A percentile compares a stretch with the other conserved stretches of the same genome.
Evolutionary conservation across 2,329 filamentous ascomycete genomes (phyloP).

Genomic region (Arthrocladium fulminans): DNA sequence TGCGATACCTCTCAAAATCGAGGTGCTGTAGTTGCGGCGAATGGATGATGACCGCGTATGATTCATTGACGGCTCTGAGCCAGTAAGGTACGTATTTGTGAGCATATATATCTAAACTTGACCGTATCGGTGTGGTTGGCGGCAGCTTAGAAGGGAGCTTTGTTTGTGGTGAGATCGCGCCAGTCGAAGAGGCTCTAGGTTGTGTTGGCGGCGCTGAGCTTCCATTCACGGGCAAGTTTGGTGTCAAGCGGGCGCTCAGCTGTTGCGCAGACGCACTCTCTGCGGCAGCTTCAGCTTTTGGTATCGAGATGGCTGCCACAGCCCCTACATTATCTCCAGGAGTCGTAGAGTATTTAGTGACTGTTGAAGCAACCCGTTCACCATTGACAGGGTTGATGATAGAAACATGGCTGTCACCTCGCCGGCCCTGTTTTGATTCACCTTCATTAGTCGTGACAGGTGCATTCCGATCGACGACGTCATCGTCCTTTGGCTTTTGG

Average conservation of each 20-base stretch:
- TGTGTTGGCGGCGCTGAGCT: not conserved
- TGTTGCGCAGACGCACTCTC: too few relatives aligned
- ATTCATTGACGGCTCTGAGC: slow-evolving; percentile 22
- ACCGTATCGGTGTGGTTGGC: not conserved
- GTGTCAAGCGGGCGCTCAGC: too few relatives aligned
- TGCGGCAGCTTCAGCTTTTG: too few relatives aligned
- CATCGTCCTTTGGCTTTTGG: not conserved
- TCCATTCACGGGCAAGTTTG: too few relatives aligned
- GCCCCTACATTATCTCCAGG: too few relatives aligned
- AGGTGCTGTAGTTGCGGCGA: slow-evolving; percentile 17
- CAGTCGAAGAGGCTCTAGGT: not conserved
- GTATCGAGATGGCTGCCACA: too few relatives aligned
- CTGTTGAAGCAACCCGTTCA: too few relatives aligned
- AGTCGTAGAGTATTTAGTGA: too few relatives aligned
- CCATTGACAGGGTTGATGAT: too few relatives aligned
- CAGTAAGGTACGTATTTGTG: slow-evolving; percentile 22
- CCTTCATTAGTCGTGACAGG: too few relatives aligned
- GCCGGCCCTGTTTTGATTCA: too few relatives aligned
- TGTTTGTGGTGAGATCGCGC: not conserved
- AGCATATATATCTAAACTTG: slow-evolving; percentile 21
- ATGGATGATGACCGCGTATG: slow-evolving; percentile 17
- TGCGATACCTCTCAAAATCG: slow-evolving; percentile 20
- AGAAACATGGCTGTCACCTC: too few relatives aligned
- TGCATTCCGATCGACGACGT: not conserved
- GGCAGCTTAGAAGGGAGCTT: not conserved